These are phyloP conservation scores for Purpureocillium lavendulum DNA, from an alignment of 2,329 filamentous ascomycete genomes.

Conservation along the genomic window DNA sequence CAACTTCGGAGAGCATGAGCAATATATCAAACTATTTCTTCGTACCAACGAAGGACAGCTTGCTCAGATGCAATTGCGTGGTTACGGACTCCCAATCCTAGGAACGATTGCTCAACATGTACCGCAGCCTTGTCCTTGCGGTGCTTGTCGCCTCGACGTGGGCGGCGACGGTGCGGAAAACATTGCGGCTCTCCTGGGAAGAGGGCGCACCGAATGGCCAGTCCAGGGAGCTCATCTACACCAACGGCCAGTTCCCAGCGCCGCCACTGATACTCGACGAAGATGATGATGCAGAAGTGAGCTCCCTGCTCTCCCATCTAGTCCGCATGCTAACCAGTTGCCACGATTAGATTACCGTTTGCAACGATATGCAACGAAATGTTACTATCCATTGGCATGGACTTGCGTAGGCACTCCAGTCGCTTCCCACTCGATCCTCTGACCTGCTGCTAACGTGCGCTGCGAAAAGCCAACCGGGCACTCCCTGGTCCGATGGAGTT, in stretches of 20 bases:
- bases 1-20: too few relatives aligned
- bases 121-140: too few relatives aligned
- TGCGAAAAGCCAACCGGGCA: background rate
- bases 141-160: background rate
- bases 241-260: slow-evolving; percentile 9
- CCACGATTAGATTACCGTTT: slow-evolving; percentile 9
- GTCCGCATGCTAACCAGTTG: too few relatives aligned
- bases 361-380: slow-evolving; percentile 18
- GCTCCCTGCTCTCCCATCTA: too few relatives aligned
- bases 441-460: too few relatives aligned
- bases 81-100: too few relatives aligned
- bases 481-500: slow-evolving; percentile 37
- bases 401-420: slow-evolving; percentile 1
- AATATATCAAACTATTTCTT: too few relatives aligned
- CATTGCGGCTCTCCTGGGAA: slow-evolving; percentile 6
- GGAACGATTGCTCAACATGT: too few relatives aligned
- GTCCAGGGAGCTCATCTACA: slow-evolving; percentile 6
- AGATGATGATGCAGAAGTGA: slow-evolving; percentile 10
- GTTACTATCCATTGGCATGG: slow-evolving; percentile 21
- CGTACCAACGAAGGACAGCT: too few relatives aligned
- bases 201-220: slow-evolving; percentile 8
- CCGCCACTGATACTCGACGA: slow-evolving; percentile 7
- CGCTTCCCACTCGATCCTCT: too few relatives aligned
- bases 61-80: too few relatives aligned
- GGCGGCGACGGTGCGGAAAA: background rate